These are phyloP conservation scores for Sphagnum fallax DNA, from an alignment of 228 moss, liverwort and hornwort species.

Conservation along the genomic window DNA sequence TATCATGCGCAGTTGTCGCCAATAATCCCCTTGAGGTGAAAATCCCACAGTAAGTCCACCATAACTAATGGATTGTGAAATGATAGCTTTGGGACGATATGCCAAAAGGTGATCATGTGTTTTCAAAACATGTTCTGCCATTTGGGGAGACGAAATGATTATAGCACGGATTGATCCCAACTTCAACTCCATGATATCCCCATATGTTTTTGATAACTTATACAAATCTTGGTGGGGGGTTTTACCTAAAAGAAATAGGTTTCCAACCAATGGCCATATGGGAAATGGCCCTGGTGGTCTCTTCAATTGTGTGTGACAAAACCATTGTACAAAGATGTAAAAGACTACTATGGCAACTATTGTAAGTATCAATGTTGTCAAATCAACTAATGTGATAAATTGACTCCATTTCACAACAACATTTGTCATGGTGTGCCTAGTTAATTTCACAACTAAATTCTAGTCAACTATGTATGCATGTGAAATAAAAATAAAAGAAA, in stretches of 20 bases:
- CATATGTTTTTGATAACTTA: conserved; percentile 9
- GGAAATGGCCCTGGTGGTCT: neutral
- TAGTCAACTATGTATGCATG: too few species aligned
- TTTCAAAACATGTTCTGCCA: conserved; percentile 14
- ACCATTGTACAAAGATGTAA: too few species aligned
- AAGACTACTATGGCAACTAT: too few species aligned
- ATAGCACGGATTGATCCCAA: conserved; percentile 20
- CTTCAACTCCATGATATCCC: conserved; percentile 28
- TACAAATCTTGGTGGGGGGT: conserved; percentile 19
- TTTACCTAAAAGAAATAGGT: conserved; percentile 20
- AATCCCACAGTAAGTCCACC: conserved; percentile 24
- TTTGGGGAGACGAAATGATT: conserved; percentile 22
- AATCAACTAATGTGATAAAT: too few species aligned
- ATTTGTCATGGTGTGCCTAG: too few species aligned
- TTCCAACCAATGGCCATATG: conserved; percentile 19
- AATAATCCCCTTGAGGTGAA: conserved; percentile 28
- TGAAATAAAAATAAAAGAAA: too few species aligned
- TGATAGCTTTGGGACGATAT: conserved; percentile 16
- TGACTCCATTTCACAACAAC: too few species aligned
- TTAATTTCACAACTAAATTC: too few species aligned
- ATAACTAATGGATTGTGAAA: conserved; percentile 13
- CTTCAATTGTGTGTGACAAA: too few species aligned
- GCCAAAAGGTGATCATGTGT: conserved; percentile 25
- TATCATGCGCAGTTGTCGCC: conserved; percentile 33
- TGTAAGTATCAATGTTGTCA: too few species aligned